Evolutionary conservation across 2,329 filamentous ascomycete species (phyloP).

Genomic region (Diaporthe sp.): DNA sequence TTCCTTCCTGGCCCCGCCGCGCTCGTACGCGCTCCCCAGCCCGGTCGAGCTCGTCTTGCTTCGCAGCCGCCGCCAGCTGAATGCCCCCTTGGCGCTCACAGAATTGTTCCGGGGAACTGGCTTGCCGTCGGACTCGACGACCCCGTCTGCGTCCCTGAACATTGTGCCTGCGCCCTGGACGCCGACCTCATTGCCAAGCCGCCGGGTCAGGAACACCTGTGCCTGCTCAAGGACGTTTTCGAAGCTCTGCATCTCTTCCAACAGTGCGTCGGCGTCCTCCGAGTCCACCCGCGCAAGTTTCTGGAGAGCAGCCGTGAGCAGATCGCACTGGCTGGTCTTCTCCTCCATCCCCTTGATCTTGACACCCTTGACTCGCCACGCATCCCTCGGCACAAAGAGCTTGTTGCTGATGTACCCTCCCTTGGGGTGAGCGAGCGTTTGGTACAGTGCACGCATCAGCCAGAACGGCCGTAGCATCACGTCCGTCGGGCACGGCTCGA

Average conservation of each 20-base stretch:
- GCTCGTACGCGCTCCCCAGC: constrained; percentile 65
- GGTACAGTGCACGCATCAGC: constrained; percentile 95
- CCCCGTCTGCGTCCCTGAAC: constrained; percentile 76
- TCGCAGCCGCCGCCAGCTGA: constrained; percentile 90
- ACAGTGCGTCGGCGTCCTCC: constrained; percentile 88
- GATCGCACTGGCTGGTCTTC: constrained; percentile 92
- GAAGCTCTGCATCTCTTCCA: constrained; percentile 93
- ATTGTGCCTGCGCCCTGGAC: constrained; percentile 79
- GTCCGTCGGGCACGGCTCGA: constrained; percentile 93
- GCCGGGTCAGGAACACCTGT: constrained; percentile 81
- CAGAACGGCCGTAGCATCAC: constrained; percentile 95
- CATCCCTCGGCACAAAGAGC: constrained; percentile 91
- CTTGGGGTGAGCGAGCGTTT: constrained; percentile 90
- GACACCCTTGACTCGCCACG: constrained; percentile 94
- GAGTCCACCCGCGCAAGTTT: constrained; percentile 89
- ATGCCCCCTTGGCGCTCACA: constrained; percentile 82
- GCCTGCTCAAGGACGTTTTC: constrained; percentile 90
- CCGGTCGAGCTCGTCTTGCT: constrained; percentile 86
- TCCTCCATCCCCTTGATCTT: constrained; percentile 94
- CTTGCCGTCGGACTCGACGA: constrained; percentile 58
- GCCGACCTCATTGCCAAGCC: constrained; percentile 93
- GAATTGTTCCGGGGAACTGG: constrained; percentile 69
- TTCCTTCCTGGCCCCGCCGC: constrained; percentile 54
- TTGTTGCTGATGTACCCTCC: constrained; percentile 94
- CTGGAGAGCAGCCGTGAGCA: constrained; percentile 88